Evolutionary conservation across 257 asterid genomes (phyloP).

Genomic region (Ilex aquifolium): DNA sequence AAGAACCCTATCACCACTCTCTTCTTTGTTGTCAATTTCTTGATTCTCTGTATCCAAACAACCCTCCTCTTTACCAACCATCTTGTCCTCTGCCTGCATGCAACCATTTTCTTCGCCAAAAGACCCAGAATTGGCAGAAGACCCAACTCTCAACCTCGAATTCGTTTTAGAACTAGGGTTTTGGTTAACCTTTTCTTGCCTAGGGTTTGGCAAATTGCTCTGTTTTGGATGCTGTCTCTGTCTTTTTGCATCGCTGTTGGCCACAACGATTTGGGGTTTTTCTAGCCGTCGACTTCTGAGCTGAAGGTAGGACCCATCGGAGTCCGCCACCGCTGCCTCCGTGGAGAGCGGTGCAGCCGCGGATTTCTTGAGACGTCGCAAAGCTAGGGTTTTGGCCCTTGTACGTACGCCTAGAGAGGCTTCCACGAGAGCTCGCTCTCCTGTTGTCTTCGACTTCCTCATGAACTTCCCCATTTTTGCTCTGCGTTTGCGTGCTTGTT

Average conservation of each 20-base stretch:
- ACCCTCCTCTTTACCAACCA: not conserved
- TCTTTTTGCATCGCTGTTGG: slow-evolving; percentile 4
- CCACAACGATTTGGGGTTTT: slow-evolving; percentile 13
- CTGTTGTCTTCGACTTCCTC: slow-evolving; percentile 23
- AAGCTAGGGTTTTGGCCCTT: slow-evolving; percentile 32
- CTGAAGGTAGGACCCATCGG: slow-evolving; percentile 25
- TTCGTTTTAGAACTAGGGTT: not conserved
- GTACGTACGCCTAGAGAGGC: slow-evolving; percentile 27
- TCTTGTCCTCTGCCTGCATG: slow-evolving; percentile 1
- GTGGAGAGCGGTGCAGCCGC: not conserved
- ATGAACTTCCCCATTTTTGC: slow-evolving; percentile 27
- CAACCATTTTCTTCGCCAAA: not conserved
- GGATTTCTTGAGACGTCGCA: slow-evolving; percentile 22
- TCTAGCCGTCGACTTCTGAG: slow-evolving; percentile 24
- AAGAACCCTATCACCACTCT: not conserved
- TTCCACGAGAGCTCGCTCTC: slow-evolving; percentile 19
- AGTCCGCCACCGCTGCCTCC: slow-evolving; percentile 5
- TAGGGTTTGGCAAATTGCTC: slow-evolving; percentile 2
- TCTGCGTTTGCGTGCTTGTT: not conserved
- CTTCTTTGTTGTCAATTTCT: not conserved
- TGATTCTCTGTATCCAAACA: not conserved
- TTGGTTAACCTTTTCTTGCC: not conserved
- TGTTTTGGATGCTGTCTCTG: slow-evolving; percentile 16
- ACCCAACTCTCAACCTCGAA: not conserved
- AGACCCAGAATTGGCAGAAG: not conserved